Evolutionary conservation across 176 grass and related monocot species (phyloP), one percentile per base, ranked within the genome.

Genomic region (Bothriochloa decipiens): DNA sequence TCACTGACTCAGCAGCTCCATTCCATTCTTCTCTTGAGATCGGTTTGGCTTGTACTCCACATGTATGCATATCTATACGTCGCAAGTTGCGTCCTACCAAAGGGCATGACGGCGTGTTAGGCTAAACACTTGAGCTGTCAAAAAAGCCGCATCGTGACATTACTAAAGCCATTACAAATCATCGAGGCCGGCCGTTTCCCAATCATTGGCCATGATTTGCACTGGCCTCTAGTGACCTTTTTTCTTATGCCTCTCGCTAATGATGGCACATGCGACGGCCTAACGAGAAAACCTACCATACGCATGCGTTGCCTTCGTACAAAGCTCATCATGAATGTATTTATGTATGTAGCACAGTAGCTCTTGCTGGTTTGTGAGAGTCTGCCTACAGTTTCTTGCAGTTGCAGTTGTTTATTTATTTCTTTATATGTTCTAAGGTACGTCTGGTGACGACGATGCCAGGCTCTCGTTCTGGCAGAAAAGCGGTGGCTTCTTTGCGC

Each of bases 161-260:
- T 46, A 62, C 18, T 65, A 62, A 33, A 69, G 68, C 20, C 28
- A 17, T 23, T 12, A 45, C 41, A 65, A 76, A 89, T 85, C 77
- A 82, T 90, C 46, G 5, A 11, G 72, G 79, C 88, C 28, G 68
- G 65, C 68, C 68, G 28, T 22, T 50, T 70, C 76, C 70, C 81
- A 84, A 91, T 91, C 85, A 87, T 91, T 81, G 62, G 77, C 3
- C 64, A 87, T 84, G 85, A 84, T 91, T 87, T 87, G 41, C n/a
- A 43, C 81, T 87, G 89, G 85, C 70, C 81, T 80, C 70, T 84
- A 81, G 85, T 62, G 50, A 70, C 68, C 15, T 81, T 83, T 81
- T 87, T 82, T 87, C 76, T 91, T 81, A 80, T 76, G 76, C 52
- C 32, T 37, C 47, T 52, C 16, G 45, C 62, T 84, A 81, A 91